phyloP scores from a whole-genome alignment of 768 basidiomycete genomes.

The Obba rivulosa region DNA sequence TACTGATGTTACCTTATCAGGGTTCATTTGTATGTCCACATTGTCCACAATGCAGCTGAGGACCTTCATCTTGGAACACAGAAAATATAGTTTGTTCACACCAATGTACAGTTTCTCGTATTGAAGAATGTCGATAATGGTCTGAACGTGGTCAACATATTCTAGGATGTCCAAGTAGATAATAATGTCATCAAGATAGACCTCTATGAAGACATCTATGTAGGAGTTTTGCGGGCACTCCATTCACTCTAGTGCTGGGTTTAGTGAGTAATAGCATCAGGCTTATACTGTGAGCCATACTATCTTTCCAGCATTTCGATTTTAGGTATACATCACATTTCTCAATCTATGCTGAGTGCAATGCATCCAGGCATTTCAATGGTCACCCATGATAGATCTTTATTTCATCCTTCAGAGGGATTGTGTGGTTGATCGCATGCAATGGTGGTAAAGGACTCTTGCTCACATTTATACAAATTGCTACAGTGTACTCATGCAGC shows the following conservation, averaged over 20 bases:
- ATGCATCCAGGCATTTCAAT: constrained; percentile 29
- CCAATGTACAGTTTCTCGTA: no score
- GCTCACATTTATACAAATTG: constrained; percentile 10
- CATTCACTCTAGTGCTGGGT: not conserved
- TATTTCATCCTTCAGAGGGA: constrained; percentile 14
- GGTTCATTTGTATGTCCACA: no score
- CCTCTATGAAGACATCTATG: no score
- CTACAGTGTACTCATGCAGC: constrained; percentile 7
- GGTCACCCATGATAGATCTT: constrained; percentile 15
- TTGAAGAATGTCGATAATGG: no score
- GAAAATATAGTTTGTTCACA: no score
- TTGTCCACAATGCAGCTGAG: no score
- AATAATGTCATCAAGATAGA: no score
- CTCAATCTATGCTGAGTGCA: constrained; percentile 16
- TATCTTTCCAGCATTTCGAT: constrained; percentile 24
- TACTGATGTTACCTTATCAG: no score
- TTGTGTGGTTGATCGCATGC: constrained; percentile 15
- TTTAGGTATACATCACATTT: constrained; percentile 26
- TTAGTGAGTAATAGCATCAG: not conserved
- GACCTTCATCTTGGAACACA: no score
- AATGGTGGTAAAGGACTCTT: constrained; percentile 13
- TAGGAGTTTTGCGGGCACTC: no score
- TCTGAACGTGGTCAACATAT: no score
- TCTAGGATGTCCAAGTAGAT: no score
- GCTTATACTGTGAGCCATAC: not conserved